These are phyloP conservation scores for Colletotrichum liaoningense DNA, from an alignment of 2,329 filamentous ascomycete species.

Conservation along the genomic window DNA sequence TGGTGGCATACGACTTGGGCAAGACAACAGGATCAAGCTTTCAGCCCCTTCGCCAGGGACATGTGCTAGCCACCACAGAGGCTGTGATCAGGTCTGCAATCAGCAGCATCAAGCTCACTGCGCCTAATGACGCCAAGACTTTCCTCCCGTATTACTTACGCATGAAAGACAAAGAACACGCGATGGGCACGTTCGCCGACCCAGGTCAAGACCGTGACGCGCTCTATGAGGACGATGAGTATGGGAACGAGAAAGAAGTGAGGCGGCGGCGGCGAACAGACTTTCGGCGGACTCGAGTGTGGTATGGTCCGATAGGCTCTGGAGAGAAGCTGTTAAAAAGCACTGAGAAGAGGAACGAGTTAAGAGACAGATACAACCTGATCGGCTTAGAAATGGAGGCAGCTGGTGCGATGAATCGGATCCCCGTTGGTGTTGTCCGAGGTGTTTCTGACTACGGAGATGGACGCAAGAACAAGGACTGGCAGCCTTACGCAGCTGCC, in stretches of 20 bases:
- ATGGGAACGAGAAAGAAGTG: slow-evolving; percentile 10
- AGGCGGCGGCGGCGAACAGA: neutral
- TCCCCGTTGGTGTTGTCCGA: slow-evolving; percentile 46
- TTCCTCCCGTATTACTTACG: too few species aligned
- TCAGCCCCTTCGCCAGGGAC: slow-evolving; percentile 41
- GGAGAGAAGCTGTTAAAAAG: slow-evolving; percentile 47
- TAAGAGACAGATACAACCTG: slow-evolving; percentile 42
- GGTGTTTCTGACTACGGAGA: slow-evolving; percentile 49
- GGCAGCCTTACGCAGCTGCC: slow-evolving; percentile 49
- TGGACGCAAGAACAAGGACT: slow-evolving; percentile 45
- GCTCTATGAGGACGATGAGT: slow-evolving; percentile 37
- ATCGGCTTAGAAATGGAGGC: slow-evolving; percentile 50
- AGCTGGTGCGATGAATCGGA: slow-evolving; percentile 46
- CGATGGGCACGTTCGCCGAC: too few species aligned
- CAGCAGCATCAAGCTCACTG: slow-evolving; percentile 39
- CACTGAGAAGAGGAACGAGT: slow-evolving; percentile 37
- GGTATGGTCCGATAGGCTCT: slow-evolving; percentile 48
- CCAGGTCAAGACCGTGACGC: slow-evolving; percentile 32
- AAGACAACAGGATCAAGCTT: slow-evolving; percentile 45
- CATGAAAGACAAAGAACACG: too few species aligned
- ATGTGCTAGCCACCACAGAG: slow-evolving; percentile 43
- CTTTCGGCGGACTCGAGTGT: slow-evolving; percentile 42
- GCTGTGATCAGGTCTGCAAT: slow-evolving; percentile 48
- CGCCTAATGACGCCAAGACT: too few species aligned
- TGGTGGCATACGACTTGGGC: slow-evolving; percentile 48